These are phyloP conservation scores for Leccinellum rugosiceps DNA, from an alignment of 768 basidiomycete genomes.

Conservation along the genomic window DNA sequence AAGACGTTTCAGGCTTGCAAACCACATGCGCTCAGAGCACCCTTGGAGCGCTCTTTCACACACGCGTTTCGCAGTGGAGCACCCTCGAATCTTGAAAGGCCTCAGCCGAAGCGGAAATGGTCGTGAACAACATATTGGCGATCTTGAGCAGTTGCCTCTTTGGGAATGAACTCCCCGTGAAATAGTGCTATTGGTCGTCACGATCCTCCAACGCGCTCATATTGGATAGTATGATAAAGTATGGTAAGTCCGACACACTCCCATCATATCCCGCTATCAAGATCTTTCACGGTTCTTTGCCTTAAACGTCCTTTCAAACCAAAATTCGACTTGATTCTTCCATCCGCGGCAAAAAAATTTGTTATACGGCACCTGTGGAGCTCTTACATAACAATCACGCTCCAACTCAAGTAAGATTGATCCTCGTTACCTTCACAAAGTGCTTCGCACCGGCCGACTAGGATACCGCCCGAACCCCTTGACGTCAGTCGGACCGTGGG, in stretches of 20 bases:
- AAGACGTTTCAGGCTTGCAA: background rate
- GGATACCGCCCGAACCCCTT: constrained; percentile 21
- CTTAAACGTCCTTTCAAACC: background rate
- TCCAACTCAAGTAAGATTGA: background rate
- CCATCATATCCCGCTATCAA: background rate
- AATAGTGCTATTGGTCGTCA: background rate
- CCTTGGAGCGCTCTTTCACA: constrained; percentile 9
- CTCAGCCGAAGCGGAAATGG: constrained; percentile 14
- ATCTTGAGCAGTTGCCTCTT: constrained; percentile 18
- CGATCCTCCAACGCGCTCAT: background rate
- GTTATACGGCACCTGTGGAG: constrained; percentile 6
- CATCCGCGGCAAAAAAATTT: background rate
- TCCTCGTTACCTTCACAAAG: constrained; percentile 8
- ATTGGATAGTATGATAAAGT: background rate
- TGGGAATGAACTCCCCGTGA: background rate
- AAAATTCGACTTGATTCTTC: background rate
- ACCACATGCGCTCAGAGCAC: background rate
- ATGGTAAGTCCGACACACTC: background rate
- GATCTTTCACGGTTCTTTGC: background rate
- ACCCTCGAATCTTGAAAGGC: constrained; percentile 5
- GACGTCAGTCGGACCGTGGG: constrained; percentile 22
- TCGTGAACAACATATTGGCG: constrained; percentile 6
- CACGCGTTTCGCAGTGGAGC: constrained; percentile 10
- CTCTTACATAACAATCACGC: constrained; percentile 3
- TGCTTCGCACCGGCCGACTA: constrained; percentile 1